Percentiles rank a stretch among this genome's conserved stretches.
phyloP scores from a whole-genome alignment of 139 green algal species.

The Klebsormidium nitens region DNA sequence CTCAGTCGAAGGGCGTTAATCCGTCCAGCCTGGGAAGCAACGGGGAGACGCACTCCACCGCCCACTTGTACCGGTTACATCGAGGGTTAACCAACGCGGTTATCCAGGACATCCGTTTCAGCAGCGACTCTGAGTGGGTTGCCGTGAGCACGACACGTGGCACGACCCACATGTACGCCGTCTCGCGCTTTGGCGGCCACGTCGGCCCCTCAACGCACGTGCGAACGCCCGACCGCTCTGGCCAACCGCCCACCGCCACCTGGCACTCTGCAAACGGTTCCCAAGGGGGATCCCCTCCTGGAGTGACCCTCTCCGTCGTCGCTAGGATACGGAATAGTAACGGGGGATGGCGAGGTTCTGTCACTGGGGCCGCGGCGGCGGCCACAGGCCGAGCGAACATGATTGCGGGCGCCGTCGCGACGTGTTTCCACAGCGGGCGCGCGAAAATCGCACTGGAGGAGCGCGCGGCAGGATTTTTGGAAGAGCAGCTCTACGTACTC shows the following conservation, averaged over 20 bases:
- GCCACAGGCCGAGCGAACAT: not conserved
- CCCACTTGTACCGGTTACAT: conserved; percentile 54
- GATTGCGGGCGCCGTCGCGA: conserved; percentile 22
- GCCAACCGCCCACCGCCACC: too few species aligned
- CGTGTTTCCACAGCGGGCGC: conserved; percentile 16
- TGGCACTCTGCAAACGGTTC: too few species aligned
- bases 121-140: conserved; percentile 46
- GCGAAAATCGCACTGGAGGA: not conserved
- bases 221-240: not conserved
- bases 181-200: conserved; percentile 21
- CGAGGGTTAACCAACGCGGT: conserved; percentile 62
- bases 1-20: not conserved
- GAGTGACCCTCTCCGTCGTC: conserved; percentile 12
- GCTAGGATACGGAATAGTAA: conserved; percentile 17
- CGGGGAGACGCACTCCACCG: conserved; percentile 27
- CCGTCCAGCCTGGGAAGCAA: not conserved
- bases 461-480: not conserved
- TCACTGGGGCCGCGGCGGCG: conserved; percentile 17
- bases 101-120: conserved; percentile 53
- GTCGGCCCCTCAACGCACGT: conserved; percentile 4
- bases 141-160: conserved; percentile 41
- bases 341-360: conserved; percentile 16
- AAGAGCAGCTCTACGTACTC: conserved; percentile 23
- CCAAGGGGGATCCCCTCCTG: not conserved
- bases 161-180: conserved; percentile 54